Evolutionary conservation across 1,284 basidiomycete genomes (phyloP).

Genomic region (Malassezia psittaci): DNA sequence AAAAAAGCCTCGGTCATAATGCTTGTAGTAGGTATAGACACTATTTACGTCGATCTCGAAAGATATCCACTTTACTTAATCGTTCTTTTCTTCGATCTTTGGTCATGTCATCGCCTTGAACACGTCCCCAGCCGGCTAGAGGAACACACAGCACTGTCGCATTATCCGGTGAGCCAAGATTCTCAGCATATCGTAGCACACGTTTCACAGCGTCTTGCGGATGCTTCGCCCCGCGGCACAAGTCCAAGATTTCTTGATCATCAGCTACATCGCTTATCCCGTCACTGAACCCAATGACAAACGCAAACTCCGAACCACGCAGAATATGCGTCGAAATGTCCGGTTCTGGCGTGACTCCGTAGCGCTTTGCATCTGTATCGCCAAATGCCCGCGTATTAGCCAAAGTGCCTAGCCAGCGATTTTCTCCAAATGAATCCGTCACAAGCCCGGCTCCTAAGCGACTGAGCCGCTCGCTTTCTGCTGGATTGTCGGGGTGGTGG

Average conservation of each 20-base stretch:
- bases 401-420: conserved; percentile 88
- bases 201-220: conserved; percentile 70
- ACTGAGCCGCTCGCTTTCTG: conserved; percentile 73
- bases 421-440: conserved; percentile 90
- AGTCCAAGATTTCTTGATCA: conserved; percentile 87
- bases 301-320: conserved; percentile 48
- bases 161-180: conserved; percentile 77
- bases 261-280: conserved; percentile 81
- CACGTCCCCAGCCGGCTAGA: conserved; percentile 77
- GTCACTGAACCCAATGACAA: conserved; percentile 53
- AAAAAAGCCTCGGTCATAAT: not conserved
- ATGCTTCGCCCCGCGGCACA: conserved; percentile 62
- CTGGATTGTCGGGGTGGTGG: conserved; percentile 80
- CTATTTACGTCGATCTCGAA: conserved; percentile 27
- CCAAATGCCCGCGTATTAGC: conserved; percentile 90
- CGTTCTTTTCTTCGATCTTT: conserved; percentile 47
- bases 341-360: conserved; percentile 72
- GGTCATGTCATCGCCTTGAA: conserved; percentile 68
- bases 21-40: not conserved
- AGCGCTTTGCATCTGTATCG: conserved; percentile 72
- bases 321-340: conserved; percentile 74
- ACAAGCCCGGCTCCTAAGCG: conserved; percentile 78
- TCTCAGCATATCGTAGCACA: conserved; percentile 78
- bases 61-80: conserved; percentile 29
- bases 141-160: conserved; percentile 85